Conservation (phyloP, 2,329 filamentous ascomycete species). For the Thielaviopsis populi region DNA sequence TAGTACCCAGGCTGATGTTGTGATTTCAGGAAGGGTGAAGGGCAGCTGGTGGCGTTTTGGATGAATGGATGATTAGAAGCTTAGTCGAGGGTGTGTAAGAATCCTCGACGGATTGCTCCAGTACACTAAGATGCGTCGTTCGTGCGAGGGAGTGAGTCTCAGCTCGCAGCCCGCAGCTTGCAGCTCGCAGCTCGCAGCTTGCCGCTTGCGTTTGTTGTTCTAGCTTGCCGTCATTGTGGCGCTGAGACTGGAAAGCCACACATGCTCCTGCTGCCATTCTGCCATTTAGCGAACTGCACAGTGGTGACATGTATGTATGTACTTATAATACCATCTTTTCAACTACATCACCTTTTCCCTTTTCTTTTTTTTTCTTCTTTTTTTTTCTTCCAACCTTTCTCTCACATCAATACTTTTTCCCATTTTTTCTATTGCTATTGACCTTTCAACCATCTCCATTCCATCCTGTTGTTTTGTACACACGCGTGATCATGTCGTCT, state of each 20-base stretch:
- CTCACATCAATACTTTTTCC: neutral
- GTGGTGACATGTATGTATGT: neutral
- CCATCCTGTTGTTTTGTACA: neutral
- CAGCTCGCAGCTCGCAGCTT: no score
- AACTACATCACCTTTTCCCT: neutral
- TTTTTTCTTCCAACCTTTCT: neutral
- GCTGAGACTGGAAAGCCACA: conserved; percentile 2
- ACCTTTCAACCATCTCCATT: neutral
- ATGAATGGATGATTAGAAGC: neutral
- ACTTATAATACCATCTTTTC: neutral
- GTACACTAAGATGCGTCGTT: neutral
- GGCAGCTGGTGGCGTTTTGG: neutral
- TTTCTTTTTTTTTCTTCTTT: neutral
- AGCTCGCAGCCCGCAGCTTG: no score
- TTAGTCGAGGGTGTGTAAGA: neutral
- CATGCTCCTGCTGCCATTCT: neutral
- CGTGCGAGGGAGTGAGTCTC: neutral
- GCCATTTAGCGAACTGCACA: neutral
- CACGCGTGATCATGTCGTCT: neutral
- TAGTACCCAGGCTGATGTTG: no score
- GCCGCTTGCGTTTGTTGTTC: neutral
- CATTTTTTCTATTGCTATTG: neutral
- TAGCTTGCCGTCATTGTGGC: conserved; percentile 1
- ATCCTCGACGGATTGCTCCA: neutral
- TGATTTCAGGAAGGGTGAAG: no score